These are phyloP conservation scores for Vinca major DNA, from an alignment of 305 asterid species.

Conservation along the genomic window DNA sequence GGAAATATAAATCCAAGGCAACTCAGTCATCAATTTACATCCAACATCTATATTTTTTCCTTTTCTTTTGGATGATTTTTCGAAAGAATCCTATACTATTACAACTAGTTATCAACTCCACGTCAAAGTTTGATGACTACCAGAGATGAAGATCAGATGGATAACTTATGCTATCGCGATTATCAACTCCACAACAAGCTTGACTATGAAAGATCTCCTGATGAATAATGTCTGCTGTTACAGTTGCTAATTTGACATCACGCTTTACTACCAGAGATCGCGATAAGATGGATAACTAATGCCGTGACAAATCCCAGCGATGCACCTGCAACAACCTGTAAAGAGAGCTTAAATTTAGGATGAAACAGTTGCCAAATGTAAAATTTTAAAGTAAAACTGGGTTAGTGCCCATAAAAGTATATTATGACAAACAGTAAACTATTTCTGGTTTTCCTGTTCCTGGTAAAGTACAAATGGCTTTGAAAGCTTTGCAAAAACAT, in stretches of 20 bases:
- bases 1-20: neutral
- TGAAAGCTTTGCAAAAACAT: too few species aligned
- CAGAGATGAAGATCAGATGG: neutral
- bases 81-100: neutral
- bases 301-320: conserved; percentile 49
- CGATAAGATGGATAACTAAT: conserved; percentile 34
- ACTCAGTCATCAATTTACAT: neutral
- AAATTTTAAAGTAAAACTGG: neutral
- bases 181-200: conserved; percentile 24
- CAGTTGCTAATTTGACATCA: conserved; percentile 11
- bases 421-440: neutral
- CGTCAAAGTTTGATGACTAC: conserved; percentile 17
- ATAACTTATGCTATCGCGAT: conserved; percentile 9
- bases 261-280: conserved; percentile 19
- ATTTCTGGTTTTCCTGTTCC: too few species aligned
- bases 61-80: neutral
- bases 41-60: too few species aligned
- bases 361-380: neutral
- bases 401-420: neutral
- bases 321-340: conserved; percentile 81
- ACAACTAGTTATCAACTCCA: neutral
- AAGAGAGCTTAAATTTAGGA: neutral
- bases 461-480: too few species aligned
- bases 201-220: conserved; percentile 22
- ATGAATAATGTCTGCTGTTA: conserved; percentile 7